phyloP scores from a whole-genome alignment of 208 protist species.

The Hexamita inflata region DNA sequence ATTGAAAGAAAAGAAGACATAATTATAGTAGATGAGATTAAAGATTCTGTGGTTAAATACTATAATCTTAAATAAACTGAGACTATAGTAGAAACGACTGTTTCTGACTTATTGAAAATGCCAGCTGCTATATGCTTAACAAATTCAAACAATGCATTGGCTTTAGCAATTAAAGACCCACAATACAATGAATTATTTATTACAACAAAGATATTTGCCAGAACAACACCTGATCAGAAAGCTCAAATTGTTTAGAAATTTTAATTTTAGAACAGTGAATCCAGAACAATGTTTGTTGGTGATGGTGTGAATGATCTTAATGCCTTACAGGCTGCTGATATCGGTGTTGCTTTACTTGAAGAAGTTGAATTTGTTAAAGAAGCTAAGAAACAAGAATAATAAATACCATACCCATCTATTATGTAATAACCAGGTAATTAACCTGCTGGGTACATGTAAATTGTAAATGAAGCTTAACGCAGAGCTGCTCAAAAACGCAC shows the following conservation, averaged over 20 bases:
- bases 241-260: neutral
- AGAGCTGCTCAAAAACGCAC: neutral
- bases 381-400: slow-evolving; percentile 3
- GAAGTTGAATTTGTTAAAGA: neutral
- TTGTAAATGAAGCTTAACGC: neutral
- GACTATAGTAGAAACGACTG: neutral
- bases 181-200: neutral
- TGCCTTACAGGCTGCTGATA: neutral
- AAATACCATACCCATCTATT: slow-evolving; percentile 1
- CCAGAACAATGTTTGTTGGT: neutral
- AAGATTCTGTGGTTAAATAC: neutral
- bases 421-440: neutral
- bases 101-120: neutral
- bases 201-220: neutral
- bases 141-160: neutral
- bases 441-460: neutral
- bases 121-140: neutral
- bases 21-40: neutral
- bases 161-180: neutral
- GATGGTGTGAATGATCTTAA: slow-evolving; percentile 11
- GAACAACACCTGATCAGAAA: slow-evolving; percentile 14
- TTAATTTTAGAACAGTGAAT: neutral
- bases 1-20: neutral
- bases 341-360: slow-evolving; percentile 8
- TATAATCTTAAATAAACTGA: neutral